Conservation (phyloP, 257 asterid genomes). For the Apocynum venetum region DNA sequence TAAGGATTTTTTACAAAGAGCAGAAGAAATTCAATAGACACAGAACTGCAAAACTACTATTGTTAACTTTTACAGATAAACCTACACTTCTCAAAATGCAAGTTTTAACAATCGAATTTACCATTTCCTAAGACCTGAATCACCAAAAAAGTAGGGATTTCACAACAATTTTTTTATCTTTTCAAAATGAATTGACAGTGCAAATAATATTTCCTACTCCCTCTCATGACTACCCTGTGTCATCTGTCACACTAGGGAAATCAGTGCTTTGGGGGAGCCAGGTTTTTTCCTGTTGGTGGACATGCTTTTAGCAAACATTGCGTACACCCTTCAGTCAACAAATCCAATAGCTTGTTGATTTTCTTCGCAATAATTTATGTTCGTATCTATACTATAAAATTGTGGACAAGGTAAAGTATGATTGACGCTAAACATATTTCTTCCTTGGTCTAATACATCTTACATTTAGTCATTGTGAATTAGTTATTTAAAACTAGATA, state of each 20-base stretch:
- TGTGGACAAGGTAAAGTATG: too few species aligned
- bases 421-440: too few species aligned
- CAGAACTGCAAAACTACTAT: background rate
- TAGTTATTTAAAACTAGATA: too few species aligned
- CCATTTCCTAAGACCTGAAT: background rate
- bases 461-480: too few species aligned
- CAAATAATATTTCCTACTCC: background rate
- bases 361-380: background rate
- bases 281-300: too few species aligned
- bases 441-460: too few species aligned
- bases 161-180: background rate
- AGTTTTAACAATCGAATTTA: background rate
- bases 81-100: background rate
- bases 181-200: background rate
- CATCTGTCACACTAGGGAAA: background rate
- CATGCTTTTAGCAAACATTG: background rate
- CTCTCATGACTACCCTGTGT: background rate
- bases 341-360: background rate
- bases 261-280: background rate
- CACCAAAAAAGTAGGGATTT: background rate
- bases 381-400: too few species aligned
- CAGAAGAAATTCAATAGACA: background rate
- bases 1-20: background rate
- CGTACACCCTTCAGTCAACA: background rate
- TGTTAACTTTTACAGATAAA: background rate